phyloP scores from a whole-genome alignment of 441 rosid genomes.

The Adansonia rubrostipa region DNA sequence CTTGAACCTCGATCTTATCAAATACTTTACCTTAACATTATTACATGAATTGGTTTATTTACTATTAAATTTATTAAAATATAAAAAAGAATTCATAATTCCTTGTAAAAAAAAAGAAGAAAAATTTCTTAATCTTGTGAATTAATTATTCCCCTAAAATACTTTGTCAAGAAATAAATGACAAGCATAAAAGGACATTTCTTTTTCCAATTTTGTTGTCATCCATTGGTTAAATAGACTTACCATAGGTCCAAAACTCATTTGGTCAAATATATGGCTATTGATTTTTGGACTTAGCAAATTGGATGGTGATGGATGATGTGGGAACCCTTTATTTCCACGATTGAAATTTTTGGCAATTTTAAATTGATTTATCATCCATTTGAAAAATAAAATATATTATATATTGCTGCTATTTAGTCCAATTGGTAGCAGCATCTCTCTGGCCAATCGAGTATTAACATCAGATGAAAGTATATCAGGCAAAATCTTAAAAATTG shows the following conservation, averaged over 20 bases:
- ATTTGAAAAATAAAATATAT: not conserved
- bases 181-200: not conserved
- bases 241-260: not conserved
- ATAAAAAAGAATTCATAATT: too few species aligned
- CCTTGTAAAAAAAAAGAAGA: not conserved
- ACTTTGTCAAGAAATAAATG: not conserved
- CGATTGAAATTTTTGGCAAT: not conserved
- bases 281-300: constrained; percentile 8
- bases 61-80: too few species aligned
- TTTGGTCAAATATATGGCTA: constrained; percentile 21
- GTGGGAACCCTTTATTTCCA: not conserved
- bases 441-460: too few species aligned
- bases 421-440: too few species aligned
- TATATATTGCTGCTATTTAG: not conserved
- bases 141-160: not conserved
- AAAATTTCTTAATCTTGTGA: not conserved
- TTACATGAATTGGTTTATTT: too few species aligned
- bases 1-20: too few species aligned
- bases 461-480: too few species aligned
- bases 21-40: too few species aligned
- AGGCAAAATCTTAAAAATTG: too few species aligned
- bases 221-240: not conserved
- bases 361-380: not conserved
- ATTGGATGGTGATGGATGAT: not conserved
- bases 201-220: not conserved